Base-by-base conservation (phyloP, 495 filamentous ascomycete species). In the Pseudomonodictys pantanalensis region DNA sequence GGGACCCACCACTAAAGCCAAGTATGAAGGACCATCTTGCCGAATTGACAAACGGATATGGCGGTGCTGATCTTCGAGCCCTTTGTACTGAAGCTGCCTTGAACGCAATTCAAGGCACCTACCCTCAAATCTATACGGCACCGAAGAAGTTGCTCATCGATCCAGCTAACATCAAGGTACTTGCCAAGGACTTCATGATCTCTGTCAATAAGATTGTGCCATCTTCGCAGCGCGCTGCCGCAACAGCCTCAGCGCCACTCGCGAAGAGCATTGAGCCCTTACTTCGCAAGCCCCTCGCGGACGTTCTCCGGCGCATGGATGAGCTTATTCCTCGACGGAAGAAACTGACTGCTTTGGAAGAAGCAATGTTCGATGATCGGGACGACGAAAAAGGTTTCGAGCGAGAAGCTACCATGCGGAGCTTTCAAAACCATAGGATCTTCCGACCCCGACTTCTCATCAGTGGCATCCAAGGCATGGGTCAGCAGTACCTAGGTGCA, bases 51-150 rank as follows among this genome's bases (percentile, higher is more conserved):
- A 96, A 96, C 72, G 95, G 95, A 28, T 98, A 96, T 69, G 92
- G 91, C 62, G 93, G 93, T 77, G 93, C 93, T 6, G 93, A 98
- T 74, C 72, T 98, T 24, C 85, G 93, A 29, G 92, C 95, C 25
- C 80, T 98, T 43, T 96, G 90, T 74, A 98, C 95, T 1, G 93
- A 98, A 77, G 92, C 93, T n/a, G 90, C 95, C 7, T 76, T 98
- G n/a, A 98, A 97, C 72, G 91, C 93, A 11, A 92, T 98, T 22
- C 95, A 98, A 71, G 80, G 93, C 54, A 89, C 87, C 18, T 98
- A 93, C 69, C 93, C 93, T 8, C 95, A 98, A 68, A 95, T 98
- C 46, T 98, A 98, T 77, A 81, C 83, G 50, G 93, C 92, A 0
- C 83, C 89, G 65, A 81, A 95, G 69, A 97, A 97, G 73, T 86